Evolutionary conservation across 257 asterid genomes (phyloP), one percentile per base, ranked within the genome.

Genomic region (Craterostigma plantagineum): DNA sequence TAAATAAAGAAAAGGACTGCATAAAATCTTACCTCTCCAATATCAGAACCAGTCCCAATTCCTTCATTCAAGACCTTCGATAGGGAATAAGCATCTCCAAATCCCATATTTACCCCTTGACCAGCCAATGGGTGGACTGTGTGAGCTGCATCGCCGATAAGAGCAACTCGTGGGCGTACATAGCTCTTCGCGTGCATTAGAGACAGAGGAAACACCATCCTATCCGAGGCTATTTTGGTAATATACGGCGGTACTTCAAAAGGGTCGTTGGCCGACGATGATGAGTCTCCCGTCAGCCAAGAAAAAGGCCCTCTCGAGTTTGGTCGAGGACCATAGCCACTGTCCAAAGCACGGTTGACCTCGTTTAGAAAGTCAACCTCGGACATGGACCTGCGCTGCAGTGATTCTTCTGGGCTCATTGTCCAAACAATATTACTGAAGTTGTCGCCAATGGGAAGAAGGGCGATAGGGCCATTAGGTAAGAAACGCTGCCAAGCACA

Each of bases 41-140:
- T 79, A 61, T 90, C 87, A 51, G 91, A 79, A 61, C 99, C 99
- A 17, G 79, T 78, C 0, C 95, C 81, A 46, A 80, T 52, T 16
- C 99, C 93, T 61, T 77, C 92, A 58, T 92, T 68, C 38, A 83
- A 65, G 55, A 75, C 87, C 51, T 64, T 70, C 1, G 95, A 67
- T 14, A 90, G 87, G 52, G 76, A 75, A 23, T 59, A 45, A 6
- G 92, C 92, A 55, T 90, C 99, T 36, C 76, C 86, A 50, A 90
- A 90, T 27, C 99, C 99, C 94, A 90, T 77, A 65, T 90, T 83
- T 43, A 90, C 99, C 56, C 99, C 99, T 65, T 83, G 99, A 46
- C 99, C 99, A 50, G 99, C 99, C 75, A 90, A 74, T 34, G 99
- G 99, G 60, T 90, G 95, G 57, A 90, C 94, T 3, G 99, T 90